phyloP scores from a whole-genome alignment of 2,329 filamentous ascomycete genomes.

The Monosporascus sp. region DNA sequence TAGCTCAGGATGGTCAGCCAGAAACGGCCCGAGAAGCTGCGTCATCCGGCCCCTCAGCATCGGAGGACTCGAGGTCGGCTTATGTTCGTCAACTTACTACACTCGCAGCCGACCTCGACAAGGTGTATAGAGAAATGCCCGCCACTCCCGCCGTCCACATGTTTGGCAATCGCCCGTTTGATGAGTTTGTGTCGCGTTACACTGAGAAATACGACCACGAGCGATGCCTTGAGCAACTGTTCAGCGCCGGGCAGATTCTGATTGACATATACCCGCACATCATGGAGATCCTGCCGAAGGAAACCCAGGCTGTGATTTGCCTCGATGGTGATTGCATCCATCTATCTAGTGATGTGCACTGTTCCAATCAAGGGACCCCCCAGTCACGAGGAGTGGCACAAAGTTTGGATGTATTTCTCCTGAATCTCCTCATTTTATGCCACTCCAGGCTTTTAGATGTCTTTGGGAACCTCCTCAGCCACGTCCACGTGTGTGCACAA shows the following conservation, averaged over 20 bases:
- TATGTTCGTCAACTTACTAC: conserved; percentile 15
- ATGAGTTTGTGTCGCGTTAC: conserved; percentile 16
- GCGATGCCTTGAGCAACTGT: conserved; percentile 27
- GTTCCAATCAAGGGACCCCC: conserved; percentile 10
- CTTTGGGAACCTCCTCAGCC: conserved; percentile 27
- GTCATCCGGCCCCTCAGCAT: neutral
- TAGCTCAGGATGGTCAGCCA: neutral
- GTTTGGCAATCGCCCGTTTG: conserved; percentile 15
- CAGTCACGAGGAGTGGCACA: conserved; percentile 1
- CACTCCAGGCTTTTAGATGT: conserved; percentile 32
- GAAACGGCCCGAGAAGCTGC: neutral
- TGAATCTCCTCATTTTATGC: conserved; percentile 31
- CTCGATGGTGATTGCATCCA: conserved; percentile 30
- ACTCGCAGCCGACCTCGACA: conserved; percentile 20
- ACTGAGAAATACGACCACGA: conserved; percentile 19
- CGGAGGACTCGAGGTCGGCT: conserved; percentile 9
- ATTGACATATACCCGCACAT: conserved; percentile 29
- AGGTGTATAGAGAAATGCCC: conserved; percentile 17
- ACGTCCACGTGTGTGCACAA: conserved; percentile 26
- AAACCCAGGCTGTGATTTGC: conserved; percentile 16
- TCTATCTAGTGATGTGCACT: conserved; percentile 8
- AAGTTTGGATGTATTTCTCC: conserved; percentile 28
- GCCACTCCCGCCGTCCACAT: conserved; percentile 16
- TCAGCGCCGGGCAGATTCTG: conserved; percentile 29
- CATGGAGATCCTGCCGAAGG: conserved; percentile 15